Conservation (phyloP, 495 filamentous ascomycete species). For the Oidiodendron maius region DNA sequence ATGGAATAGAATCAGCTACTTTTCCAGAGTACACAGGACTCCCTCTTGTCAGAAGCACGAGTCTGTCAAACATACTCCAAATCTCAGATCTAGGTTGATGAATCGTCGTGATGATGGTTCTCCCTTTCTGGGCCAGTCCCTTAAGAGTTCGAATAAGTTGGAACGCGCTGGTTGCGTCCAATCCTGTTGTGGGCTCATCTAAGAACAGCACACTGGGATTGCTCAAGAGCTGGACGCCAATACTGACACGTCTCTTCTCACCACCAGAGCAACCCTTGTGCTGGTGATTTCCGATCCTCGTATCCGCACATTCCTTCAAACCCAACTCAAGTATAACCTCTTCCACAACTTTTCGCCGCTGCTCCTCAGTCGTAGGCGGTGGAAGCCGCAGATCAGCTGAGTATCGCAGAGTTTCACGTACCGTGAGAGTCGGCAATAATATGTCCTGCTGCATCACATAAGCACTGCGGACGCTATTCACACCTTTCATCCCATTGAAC, state of each 20-base stretch:
- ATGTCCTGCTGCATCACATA: slow-evolving; percentile 78
- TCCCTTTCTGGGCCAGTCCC: slow-evolving; percentile 53
- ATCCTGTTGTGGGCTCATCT: slow-evolving; percentile 70
- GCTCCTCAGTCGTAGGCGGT: slow-evolving; percentile 48
- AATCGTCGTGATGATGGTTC: slow-evolving; percentile 66
- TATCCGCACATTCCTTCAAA: slow-evolving; percentile 68
- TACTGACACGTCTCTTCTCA: slow-evolving; percentile 66
- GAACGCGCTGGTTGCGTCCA: slow-evolving; percentile 71
- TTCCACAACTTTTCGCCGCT: slow-evolving; percentile 56
- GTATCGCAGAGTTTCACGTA: slow-evolving; percentile 65
- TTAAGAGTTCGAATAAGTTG: slow-evolving; percentile 66
- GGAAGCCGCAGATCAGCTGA: slow-evolving; percentile 66
- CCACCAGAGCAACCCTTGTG: slow-evolving; percentile 73
- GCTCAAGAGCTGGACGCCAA: slow-evolving; percentile 68
- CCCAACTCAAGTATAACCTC: slow-evolving; percentile 69
- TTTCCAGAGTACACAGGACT: slow-evolving; percentile 59
- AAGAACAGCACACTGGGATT: slow-evolving; percentile 71
- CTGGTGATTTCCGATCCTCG: slow-evolving; percentile 58
- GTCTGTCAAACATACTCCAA: slow-evolving; percentile 65
- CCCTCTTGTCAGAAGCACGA: slow-evolving; percentile 58
- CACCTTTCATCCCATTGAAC: slow-evolving; percentile 49
- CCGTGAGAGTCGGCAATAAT: slow-evolving; percentile 62
- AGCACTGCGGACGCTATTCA: slow-evolving; percentile 50
- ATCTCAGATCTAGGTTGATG: slow-evolving; percentile 73
- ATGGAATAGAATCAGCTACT: slow-evolving; percentile 41